These are phyloP conservation scores for Prunus yedoensis DNA, from an alignment of 331 rosid genomes.

Conservation along the genomic window DNA sequence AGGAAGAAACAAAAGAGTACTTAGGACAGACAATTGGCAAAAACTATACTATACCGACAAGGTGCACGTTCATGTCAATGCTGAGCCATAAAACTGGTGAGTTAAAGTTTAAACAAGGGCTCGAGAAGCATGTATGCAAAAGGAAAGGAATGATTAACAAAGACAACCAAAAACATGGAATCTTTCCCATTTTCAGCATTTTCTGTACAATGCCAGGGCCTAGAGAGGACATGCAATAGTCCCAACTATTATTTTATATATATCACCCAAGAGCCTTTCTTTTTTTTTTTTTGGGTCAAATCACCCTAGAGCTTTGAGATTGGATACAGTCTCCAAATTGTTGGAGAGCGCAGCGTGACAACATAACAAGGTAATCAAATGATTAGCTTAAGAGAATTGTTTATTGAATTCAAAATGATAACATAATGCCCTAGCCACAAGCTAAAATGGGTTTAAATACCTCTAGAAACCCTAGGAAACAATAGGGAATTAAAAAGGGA, in stretches of 20 bases:
- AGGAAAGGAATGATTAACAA: constrained; percentile 25
- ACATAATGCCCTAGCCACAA: too few species aligned
- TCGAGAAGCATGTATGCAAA: constrained; percentile 24
- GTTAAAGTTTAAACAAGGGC: constrained; percentile 1
- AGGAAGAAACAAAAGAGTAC: constrained; percentile 15
- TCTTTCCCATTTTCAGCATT: constrained; percentile 11
- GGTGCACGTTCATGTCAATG: constrained; percentile 46
- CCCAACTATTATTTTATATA: not conserved
- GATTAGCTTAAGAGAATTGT: too few species aligned
- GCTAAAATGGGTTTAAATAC: too few species aligned
- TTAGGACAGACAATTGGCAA: constrained; percentile 25
- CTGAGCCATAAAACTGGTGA: not conserved
- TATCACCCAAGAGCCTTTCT: too few species aligned
- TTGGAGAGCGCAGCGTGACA: too few species aligned
- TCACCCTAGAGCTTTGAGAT: too few species aligned
- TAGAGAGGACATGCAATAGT: not conserved
- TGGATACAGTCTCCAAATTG: too few species aligned
- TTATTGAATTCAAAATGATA: too few species aligned
- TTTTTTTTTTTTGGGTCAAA: not conserved
- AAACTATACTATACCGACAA: constrained; percentile 36
- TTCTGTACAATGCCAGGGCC: constrained; percentile 14
- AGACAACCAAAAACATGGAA: constrained; percentile 15
- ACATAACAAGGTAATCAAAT: too few species aligned
- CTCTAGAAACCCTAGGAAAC: too few species aligned
- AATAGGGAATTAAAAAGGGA: too few species aligned